These are phyloP conservation scores for Didymella lethalis DNA, from an alignment of 2,329 filamentous ascomycete genomes.

Conservation along the genomic window DNA sequence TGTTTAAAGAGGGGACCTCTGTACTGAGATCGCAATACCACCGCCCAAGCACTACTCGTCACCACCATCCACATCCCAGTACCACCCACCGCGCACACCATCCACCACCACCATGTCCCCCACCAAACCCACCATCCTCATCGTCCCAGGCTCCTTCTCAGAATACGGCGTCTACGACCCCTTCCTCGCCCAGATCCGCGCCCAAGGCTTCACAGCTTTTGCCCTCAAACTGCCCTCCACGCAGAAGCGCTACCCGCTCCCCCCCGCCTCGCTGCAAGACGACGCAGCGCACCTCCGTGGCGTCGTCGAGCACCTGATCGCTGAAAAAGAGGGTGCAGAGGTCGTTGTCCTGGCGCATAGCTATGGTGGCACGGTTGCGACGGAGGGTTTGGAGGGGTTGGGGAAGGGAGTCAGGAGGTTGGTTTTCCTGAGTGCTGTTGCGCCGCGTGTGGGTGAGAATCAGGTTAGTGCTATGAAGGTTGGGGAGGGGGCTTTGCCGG, in stretches of 20 bases:
- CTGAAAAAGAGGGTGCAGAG: constrained; percentile 37
- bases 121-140: constrained; percentile 25
- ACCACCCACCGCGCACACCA: too few species aligned
- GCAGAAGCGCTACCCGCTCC: constrained; percentile 21
- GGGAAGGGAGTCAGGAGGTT: constrained; percentile 16
- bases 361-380: constrained; percentile 27
- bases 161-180: constrained; percentile 19
- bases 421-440: constrained; percentile 27
- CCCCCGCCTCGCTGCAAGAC: constrained; percentile 30
- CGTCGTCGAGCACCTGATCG: constrained; percentile 28
- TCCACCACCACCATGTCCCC: constrained; percentile 2
- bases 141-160: constrained; percentile 36
- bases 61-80: not conserved
- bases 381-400: constrained; percentile 21
- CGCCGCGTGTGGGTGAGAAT: constrained; percentile 23
- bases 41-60: not conserved
- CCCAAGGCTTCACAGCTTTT: constrained; percentile 22
- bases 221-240: constrained; percentile 27
- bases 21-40: not conserved
- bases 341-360: constrained; percentile 35
- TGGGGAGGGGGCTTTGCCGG: constrained; percentile 1
- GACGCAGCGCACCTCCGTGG: constrained; percentile 41
- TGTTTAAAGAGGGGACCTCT: not conserved
- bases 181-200: constrained; percentile 19
- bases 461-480: constrained; percentile 16